Evolutionary conservation across 1,284 basidiomycete genomes (phyloP).

Genomic region (Ustilago bromivora): DNA sequence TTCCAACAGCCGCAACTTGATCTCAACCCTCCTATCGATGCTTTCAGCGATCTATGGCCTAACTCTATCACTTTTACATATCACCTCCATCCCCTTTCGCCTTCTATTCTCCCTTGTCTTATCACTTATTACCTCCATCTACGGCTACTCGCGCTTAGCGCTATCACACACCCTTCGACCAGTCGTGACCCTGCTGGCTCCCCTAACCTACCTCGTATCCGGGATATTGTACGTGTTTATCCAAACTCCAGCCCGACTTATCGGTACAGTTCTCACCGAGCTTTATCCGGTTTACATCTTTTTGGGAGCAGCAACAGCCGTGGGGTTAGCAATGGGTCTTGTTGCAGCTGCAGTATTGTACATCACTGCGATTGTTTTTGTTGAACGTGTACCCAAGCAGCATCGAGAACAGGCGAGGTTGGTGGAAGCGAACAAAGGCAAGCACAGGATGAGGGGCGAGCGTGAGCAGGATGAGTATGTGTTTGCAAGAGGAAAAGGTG

Average conservation of each 20-base stretch:
- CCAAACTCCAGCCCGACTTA: conserved; percentile 4
- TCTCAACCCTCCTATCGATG: conserved; percentile 3
- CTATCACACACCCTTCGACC: conserved; percentile 32
- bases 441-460: not conserved
- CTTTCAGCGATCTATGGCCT: not conserved
- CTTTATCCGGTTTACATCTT: conserved; percentile 57
- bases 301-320: conserved; percentile 35
- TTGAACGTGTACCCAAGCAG: conserved; percentile 20
- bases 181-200: conserved; percentile 21
- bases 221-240: conserved; percentile 41
- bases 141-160: conserved; percentile 9
- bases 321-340: conserved; percentile 35
- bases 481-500: not conserved
- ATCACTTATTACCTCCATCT: not conserved
- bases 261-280: conserved; percentile 15
- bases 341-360: conserved; percentile 32
- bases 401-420: not conserved
- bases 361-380: conserved; percentile 35
- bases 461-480: not conserved
- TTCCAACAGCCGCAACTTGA: not conserved
- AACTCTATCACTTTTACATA: not conserved
- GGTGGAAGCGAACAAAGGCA: not conserved
- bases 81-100: conserved; percentile 8
- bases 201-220: conserved; percentile 35
- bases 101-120: not conserved